A percentile compares a stretch with the other conserved stretches of the same genome.
phyloP scores from a whole-genome alignment of 768 basidiomycete genomes.

The Hericium coralloides region DNA sequence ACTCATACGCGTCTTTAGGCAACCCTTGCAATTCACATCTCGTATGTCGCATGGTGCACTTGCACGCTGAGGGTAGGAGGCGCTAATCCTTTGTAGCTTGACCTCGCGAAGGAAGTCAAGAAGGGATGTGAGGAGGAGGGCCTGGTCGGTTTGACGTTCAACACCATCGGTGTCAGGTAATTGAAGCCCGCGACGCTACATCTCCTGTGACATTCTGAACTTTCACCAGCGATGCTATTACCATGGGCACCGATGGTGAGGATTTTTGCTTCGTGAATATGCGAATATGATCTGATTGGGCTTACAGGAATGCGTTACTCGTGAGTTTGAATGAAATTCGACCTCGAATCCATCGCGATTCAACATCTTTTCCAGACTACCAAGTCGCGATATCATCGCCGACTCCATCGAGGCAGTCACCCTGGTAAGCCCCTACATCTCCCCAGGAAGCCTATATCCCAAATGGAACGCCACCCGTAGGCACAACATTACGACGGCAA shows the following conservation, averaged over 20 bases:
- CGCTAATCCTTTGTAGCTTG: constrained; percentile 42
- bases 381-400: constrained; percentile 83
- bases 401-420: constrained; percentile 81
- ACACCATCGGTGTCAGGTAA: constrained; percentile 78
- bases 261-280: not conserved
- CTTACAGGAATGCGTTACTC: constrained; percentile 76
- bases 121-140: constrained; percentile 76
- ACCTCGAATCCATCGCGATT: not conserved
- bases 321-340: constrained; percentile 32
- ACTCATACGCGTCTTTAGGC: constrained; percentile 30
- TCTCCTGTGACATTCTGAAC: not conserved
- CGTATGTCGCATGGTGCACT: constrained; percentile 29
- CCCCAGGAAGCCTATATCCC: not conserved
- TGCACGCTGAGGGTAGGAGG: not conserved
- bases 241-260: constrained; percentile 82
- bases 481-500: constrained; percentile 87
- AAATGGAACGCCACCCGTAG: constrained; percentile 23
- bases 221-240: constrained; percentile 64
- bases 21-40: constrained; percentile 85
- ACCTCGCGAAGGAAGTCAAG: constrained; percentile 72
- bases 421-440: constrained; percentile 30
- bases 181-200: constrained; percentile 1
- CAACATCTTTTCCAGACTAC: constrained; percentile 39
- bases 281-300: not conserved
- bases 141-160: constrained; percentile 75